phyloP scores from a whole-genome alignment of 495 filamentous ascomycete species.

The Recurvomyces mirabilis region DNA sequence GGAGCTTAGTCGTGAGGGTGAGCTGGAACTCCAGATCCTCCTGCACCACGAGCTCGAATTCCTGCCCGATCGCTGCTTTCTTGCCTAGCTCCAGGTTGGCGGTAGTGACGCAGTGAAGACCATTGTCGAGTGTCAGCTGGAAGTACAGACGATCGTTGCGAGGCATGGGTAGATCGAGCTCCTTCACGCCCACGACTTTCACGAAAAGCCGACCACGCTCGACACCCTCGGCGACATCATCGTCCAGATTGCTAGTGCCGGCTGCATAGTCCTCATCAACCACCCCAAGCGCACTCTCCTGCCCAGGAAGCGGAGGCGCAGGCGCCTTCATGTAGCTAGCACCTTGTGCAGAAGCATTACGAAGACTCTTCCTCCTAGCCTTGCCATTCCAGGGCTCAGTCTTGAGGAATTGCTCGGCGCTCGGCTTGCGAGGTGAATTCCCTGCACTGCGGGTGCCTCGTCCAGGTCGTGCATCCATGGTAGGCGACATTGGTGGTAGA shows the following conservation, averaged over 20 bases:
- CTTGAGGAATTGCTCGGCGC: conserved; percentile 69
- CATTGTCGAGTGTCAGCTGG: conserved; percentile 89
- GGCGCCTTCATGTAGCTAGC: conserved; percentile 42
- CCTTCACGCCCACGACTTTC: conserved; percentile 93
- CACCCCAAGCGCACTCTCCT: conserved; percentile 61
- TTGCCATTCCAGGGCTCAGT: conserved; percentile 92
- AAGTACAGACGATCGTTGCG: conserved; percentile 85
- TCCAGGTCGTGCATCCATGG: conserved; percentile 28
- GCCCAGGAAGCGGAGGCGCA: conserved; percentile 77
- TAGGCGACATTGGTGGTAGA: conserved; percentile 33
- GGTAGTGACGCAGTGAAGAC: conserved; percentile 93
- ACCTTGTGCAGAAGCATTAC: conserved; percentile 51
- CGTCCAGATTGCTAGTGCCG: conserved; percentile 30
- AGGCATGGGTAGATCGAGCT: conserved; percentile 81
- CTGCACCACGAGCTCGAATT: conserved; percentile 94
- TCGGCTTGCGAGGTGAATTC: conserved; percentile 58
- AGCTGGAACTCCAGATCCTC: conserved; percentile 96
- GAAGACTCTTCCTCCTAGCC: conserved; percentile 54
- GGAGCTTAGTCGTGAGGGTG: conserved; percentile 87
- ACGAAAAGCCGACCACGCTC: conserved; percentile 93
- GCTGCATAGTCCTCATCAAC: conserved; percentile 49
- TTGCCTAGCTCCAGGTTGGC: conserved; percentile 88
- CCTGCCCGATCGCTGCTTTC: conserved; percentile 90
- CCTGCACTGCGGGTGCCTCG: conserved; percentile 50
- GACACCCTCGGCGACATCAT: conserved; percentile 58